These are phyloP conservation scores for Collariella sp. DNA, from an alignment of 495 filamentous ascomycete genomes.

Conservation along the genomic window DNA sequence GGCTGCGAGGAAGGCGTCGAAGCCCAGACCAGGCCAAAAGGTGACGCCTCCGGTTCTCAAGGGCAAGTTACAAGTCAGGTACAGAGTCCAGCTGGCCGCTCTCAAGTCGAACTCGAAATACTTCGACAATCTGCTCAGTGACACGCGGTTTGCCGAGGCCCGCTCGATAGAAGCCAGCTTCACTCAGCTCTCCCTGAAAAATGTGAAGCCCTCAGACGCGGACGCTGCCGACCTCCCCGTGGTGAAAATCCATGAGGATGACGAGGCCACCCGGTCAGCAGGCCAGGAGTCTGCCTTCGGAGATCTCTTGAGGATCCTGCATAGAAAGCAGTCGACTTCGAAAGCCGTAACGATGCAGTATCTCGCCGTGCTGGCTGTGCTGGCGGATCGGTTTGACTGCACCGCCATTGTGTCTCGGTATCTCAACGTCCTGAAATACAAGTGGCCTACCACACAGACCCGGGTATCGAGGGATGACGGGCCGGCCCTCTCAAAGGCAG, in stretches of 20 bases:
- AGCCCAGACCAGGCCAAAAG: constrained; percentile 17
- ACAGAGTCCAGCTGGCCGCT: constrained; percentile 30
- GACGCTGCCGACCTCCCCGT: constrained; percentile 43
- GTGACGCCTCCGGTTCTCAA: constrained; percentile 23
- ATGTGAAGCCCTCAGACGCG: constrained; percentile 38
- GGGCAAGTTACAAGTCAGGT: constrained; percentile 27
- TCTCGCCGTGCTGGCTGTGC: constrained; percentile 53
- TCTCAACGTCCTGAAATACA: constrained; percentile 37
- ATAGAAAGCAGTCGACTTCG: constrained; percentile 34
- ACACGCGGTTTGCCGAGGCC: constrained; percentile 45
- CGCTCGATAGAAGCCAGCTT: constrained; percentile 36
- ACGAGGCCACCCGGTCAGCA: constrained; percentile 46
- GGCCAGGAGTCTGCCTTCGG: constrained; percentile 40
- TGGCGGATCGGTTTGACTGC: constrained; percentile 59
- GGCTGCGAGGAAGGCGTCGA: constrained; percentile 15
- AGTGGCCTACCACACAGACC: constrained; percentile 38
- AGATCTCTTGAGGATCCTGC: constrained; percentile 52
- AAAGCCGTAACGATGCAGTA: constrained; percentile 40
- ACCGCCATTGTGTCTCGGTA: constrained; percentile 38
- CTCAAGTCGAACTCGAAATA: constrained; percentile 48
- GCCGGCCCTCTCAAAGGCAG: constrained; percentile 22
- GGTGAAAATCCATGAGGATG: constrained; percentile 50
- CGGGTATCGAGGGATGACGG: constrained; percentile 35
- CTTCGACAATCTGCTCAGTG: constrained; percentile 48
- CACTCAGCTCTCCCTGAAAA: constrained; percentile 30